A percentile compares a stretch with the other conserved stretches of the same genome.
phyloP scores from a whole-genome alignment of 2,329 filamentous ascomycete species.

The Coniella lustricola region DNA sequence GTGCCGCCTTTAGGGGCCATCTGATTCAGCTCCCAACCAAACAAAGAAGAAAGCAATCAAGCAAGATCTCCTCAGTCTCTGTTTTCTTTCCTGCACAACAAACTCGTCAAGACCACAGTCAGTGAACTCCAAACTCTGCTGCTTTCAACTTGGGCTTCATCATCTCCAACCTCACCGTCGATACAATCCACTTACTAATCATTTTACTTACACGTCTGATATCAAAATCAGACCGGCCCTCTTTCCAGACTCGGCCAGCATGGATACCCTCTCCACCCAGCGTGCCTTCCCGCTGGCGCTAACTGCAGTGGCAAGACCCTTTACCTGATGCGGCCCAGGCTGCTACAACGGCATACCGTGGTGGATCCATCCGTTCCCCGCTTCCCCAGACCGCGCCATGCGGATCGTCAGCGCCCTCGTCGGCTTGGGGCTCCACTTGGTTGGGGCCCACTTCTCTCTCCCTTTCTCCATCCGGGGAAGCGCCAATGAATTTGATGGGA shows the following conservation, averaged over 20 bases:
- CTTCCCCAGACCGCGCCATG: slow-evolving; percentile 13
- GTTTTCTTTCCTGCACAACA: too few relatives aligned
- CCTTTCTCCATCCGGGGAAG: neutral
- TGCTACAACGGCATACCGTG: neutral
- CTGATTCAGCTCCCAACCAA: too few relatives aligned
- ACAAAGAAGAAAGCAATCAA: too few relatives aligned
- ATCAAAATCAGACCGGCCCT: neutral
- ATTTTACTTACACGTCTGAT: neutral
- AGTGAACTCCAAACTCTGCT: too few relatives aligned
- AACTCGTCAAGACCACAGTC: too few relatives aligned
- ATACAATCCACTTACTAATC: neutral
- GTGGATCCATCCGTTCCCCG: slow-evolving; percentile 13
- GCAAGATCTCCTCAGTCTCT: too few relatives aligned
- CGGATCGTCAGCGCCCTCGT: neutral
- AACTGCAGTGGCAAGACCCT: neutral
- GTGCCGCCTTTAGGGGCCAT: too few relatives aligned
- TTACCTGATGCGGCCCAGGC: slow-evolving; percentile 7
- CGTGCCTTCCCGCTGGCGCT: neutral
- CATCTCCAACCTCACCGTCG: slow-evolving; percentile 1
- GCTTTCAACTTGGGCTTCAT: too few relatives aligned
- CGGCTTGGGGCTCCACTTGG: neutral
- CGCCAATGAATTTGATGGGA: too few relatives aligned
- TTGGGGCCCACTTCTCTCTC: neutral
- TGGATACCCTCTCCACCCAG: too few relatives aligned
- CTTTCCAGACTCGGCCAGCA: neutral